Evolutionary conservation across 768 basidiomycete genomes (phyloP).

Genomic region (Porphyrellus cyaneotinctus): DNA sequence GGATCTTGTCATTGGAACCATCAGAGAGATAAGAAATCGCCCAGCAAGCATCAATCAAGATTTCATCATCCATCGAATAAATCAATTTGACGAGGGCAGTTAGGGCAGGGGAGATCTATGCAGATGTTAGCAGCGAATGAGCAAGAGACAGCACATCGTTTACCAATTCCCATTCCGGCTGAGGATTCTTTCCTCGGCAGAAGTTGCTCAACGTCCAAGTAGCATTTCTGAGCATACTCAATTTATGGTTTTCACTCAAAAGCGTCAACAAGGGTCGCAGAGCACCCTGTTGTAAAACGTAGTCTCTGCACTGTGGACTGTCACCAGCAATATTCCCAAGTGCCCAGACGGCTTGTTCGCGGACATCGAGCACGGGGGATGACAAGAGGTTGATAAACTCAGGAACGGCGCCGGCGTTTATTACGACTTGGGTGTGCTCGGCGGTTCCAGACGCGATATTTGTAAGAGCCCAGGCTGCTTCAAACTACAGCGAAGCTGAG

Average conservation of each 20-base stretch:
- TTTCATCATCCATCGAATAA: conserved; percentile 98
- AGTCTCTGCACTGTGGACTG: conserved; percentile 95
- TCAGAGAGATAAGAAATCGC: conserved; percentile 99
- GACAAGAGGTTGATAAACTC: conserved; percentile 96
- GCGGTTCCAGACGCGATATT: conserved; percentile 98
- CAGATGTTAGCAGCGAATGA: conserved; percentile 14
- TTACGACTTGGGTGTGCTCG: conserved; percentile 97
- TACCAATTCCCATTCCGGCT: conserved; percentile 97
- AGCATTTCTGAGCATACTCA: conserved; percentile 97
- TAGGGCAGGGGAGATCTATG: conserved; percentile 91
- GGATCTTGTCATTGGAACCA: conserved; percentile 98
- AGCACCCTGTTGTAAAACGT: conserved; percentile 91
- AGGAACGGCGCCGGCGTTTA: conserved; percentile 89
- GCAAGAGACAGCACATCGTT: conserved; percentile 26
- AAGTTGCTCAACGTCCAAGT: conserved; percentile 99
- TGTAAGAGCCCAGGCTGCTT: conserved; percentile 96
- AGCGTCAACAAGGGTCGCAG: conserved; percentile 86
- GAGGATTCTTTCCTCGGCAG: conserved; percentile 95
- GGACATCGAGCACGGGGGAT: conserved; percentile 92
- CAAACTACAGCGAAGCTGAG: conserved; percentile 55
- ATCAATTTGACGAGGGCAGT: conserved; percentile 97
- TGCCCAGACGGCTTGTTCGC: conserved; percentile 99
- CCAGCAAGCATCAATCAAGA: conserved; percentile 99
- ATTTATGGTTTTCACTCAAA: conserved; percentile 94
- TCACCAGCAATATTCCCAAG: conserved; percentile 99